Percentiles rank a stretch among this genome's conserved stretches.
Evolutionary conservation across 2,329 filamentous ascomycete species (phyloP).

Genomic region (Plectosphaerella plurivora): DNA sequence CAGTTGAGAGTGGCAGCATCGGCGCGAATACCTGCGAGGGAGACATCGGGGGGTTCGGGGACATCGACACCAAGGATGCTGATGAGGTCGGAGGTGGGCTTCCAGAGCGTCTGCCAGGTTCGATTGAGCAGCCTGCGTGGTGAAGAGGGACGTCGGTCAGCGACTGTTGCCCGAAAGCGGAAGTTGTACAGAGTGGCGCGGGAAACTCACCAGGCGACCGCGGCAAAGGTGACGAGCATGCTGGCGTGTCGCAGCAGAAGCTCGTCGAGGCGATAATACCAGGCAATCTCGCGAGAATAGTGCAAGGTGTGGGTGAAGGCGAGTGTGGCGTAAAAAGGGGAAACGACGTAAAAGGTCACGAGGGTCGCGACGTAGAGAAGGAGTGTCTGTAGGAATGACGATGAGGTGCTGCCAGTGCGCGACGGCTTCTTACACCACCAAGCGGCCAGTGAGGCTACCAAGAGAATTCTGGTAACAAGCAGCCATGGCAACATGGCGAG

Average conservation of each 20-base stretch:
- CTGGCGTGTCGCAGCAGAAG: constrained; percentile 45
- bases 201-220: constrained; percentile 46
- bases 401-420: no score
- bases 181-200: not conserved
- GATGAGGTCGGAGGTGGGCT: constrained; percentile 86
- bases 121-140: constrained; percentile 70
- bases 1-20: constrained; percentile 89
- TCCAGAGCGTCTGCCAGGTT: constrained; percentile 83
- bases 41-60: constrained; percentile 82
- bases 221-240: constrained; percentile 50
- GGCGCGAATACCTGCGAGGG: constrained; percentile 81
- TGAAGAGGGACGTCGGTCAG: constrained; percentile 1
- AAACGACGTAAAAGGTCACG: constrained; percentile 11
- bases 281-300: constrained; percentile 10
- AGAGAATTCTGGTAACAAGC: constrained; percentile 12
- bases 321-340: constrained; percentile 9
- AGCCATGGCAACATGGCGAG: constrained; percentile 14
- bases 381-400: constrained; percentile 8
- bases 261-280: constrained; percentile 36
- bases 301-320: constrained; percentile 10
- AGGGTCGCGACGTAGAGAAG: constrained; percentile 8
- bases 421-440: constrained; percentile 13
- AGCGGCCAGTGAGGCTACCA: constrained; percentile 13
- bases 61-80: constrained; percentile 91
- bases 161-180: not conserved